Evolutionary conservation across 1,139 yeast genomes (phyloP), one percentile per base, ranked within the genome.

Genomic region (Pichia sp.): DNA sequence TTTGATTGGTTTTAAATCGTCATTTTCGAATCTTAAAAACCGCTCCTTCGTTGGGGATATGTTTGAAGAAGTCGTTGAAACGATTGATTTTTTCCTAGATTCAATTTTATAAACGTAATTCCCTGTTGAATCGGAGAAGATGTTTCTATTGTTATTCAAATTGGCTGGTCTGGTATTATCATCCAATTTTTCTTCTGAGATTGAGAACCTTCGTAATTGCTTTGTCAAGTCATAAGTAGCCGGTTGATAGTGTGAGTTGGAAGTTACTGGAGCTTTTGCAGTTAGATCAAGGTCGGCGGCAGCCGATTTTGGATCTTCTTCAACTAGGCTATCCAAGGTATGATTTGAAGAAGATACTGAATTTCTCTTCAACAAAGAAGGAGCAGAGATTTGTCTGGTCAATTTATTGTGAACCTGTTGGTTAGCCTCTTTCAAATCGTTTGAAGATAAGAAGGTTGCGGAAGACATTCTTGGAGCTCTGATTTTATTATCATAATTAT

Each of bases 401-500:
- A 21, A n/a, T 28, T 37, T 37, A 8, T 47, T 24, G 17, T 40
- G 41, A 17, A 21, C 19, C 4, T 15, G 31, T 24, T 17, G 17
- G 4, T 14, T 7, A 11, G 18, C 41, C 46, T 36, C 34, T 14
- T 18, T 44, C 11, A 31, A 22, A 19, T 40, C 34, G 18, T 30
- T 40, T 22, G 30, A 21, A 20, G 51, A 53, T 46, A 44, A 34
- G 6, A 61, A 45, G 31, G 58, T 56, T 12, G 54, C 59, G 4
- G 58, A 40, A 1, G 66, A 60, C 62, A 64, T 58, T 40, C 67
- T 45, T 14, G 68, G 67, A 32, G 65, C 66, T 37, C 67, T 52
- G 33, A 63, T 64, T 40, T 63, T 58, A 34, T 61, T 66, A 47
- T 62, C 65, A 41, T 61, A 63, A 45, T 63, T 56, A 42, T 54